phyloP scores from a whole-genome alignment of 2,329 filamentous ascomycete genomes.

The Dactylellina parvicollis region DNA sequence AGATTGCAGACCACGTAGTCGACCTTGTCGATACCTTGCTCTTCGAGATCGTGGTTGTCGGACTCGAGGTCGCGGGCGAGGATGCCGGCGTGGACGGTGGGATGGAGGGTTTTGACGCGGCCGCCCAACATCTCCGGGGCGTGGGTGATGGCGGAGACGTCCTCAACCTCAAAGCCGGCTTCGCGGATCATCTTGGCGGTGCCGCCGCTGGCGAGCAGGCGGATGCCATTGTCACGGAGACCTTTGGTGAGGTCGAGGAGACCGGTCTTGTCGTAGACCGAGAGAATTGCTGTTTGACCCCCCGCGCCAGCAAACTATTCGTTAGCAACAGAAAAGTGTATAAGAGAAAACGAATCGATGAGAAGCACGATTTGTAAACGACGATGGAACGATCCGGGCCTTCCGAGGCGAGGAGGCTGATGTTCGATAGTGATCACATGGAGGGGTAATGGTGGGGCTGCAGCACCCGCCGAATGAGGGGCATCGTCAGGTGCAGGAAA shows the following conservation, averaged over 20 bases:
- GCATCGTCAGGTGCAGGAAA: constrained; percentile 24
- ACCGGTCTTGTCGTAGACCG: constrained; percentile 98
- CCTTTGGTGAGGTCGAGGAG: constrained; percentile 92
- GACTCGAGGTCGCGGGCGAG: constrained; percentile 92
- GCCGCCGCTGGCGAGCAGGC: constrained; percentile 91
- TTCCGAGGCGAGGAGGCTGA: constrained; percentile 20
- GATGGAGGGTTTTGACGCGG: constrained; percentile 93
- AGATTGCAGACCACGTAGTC: constrained; percentile 98
- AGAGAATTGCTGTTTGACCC: constrained; percentile 83
- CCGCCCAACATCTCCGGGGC: constrained; percentile 97
- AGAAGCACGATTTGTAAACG: background rate
- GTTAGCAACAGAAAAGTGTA: constrained; percentile 1
- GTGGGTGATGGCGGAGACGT: constrained; percentile 96
- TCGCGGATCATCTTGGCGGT: constrained; percentile 97
- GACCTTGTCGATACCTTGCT: constrained; percentile 94
- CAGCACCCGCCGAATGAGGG: constrained; percentile 24
- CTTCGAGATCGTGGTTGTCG: constrained; percentile 94
- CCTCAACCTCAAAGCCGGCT: constrained; percentile 94
- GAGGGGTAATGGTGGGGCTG: constrained; percentile 49
- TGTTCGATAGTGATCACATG: constrained; percentile 37
- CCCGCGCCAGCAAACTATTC: too few species aligned
- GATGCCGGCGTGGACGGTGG: constrained; percentile 84
- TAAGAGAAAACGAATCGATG: background rate
- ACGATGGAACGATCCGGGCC: background rate
- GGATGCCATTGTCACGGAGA: constrained; percentile 86